phyloP scores from a whole-genome alignment of 2,329 filamentous ascomycete genomes.

The Cercospora sojina region DNA sequence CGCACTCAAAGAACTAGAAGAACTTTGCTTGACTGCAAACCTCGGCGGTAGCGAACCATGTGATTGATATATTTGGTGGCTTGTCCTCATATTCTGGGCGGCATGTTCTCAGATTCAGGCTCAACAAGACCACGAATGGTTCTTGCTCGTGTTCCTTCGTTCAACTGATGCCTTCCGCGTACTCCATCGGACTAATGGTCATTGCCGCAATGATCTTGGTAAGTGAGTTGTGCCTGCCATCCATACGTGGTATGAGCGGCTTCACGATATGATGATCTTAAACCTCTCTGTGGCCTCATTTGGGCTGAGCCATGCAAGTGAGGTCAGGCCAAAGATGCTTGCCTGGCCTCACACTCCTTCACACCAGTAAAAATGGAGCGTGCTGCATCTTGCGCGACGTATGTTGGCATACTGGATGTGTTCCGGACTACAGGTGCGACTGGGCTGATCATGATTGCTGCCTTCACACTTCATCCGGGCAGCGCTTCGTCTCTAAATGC shows the following conservation, averaged over 20 bases:
- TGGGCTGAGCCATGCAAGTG: neutral
- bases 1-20: neutral
- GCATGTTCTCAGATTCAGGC: neutral
- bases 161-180: neutral
- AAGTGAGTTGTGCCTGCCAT: neutral
- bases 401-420: neutral
- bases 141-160: neutral
- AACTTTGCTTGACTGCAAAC: neutral
- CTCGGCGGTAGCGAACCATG: neutral
- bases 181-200: neutral
- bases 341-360: neutral
- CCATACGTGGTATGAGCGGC: neutral
- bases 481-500: constrained; percentile 11
- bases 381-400: neutral
- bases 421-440: neutral
- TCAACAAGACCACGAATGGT: neutral
- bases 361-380: neutral
- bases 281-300: neutral
- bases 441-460: neutral
- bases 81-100: neutral
- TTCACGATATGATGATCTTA: neutral
- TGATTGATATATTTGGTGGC: neutral
- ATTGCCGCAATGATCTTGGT: neutral
- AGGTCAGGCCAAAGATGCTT: neutral
- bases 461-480: constrained; percentile 8